Evolutionary conservation across 2,329 filamentous ascomycete species (phyloP), one percentile per base, ranked within the genome.

Genomic region (Pleomassaria siparia): DNA sequence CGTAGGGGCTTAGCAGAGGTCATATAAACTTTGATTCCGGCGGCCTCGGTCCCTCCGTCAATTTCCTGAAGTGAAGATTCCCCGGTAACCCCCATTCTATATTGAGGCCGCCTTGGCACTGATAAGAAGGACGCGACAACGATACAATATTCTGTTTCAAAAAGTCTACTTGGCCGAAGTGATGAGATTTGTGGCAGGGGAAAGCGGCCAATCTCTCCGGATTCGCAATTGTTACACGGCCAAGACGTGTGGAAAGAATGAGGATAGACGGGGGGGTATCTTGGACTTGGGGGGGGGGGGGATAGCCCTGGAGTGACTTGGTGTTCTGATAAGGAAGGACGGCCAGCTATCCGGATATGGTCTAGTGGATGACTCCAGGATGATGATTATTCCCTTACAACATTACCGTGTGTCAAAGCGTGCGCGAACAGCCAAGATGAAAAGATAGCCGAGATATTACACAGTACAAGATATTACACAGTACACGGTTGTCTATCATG

Each of bases 51-150:
- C 40, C 42, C 46, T 30, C n/a, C n/a, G n/a, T n/a, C 40, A 47
- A 55, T 51, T 50, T 50, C 50, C 44, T 51, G 45, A n/a, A n/a
- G 45, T 47, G 11, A 28, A 29, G 42, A 46, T 54, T 53, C 47
- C 50, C 48, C 45, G 39, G 46, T 44, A 35, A 33, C 37, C 62
- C 56, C 54, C 62, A 43, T 41, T 37, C 18, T 54, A 51, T 44
- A 39, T 47, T 48, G 39, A 46, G 29, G 46, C 54, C 48, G 44
- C 21, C 63, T 67, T 66, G 62, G 63, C 62, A 62, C 56, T 60
- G 63, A 67, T 67, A 67, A 67, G 63, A 37, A 46, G 32, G n/a
- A 33, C 32, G 25, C 21, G n/a, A n/a, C n/a, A n/a, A n/a, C n/a
- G n/a, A n/a, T n/a, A n/a, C n/a, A n/a, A n/a, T n/a, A n/a, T n/a